A percentile compares a stretch with the other conserved stretches of the same genome.
phyloP scores from a whole-genome alignment of 352 stramenopile genomes.

The Aphanomyces astaci region DNA sequence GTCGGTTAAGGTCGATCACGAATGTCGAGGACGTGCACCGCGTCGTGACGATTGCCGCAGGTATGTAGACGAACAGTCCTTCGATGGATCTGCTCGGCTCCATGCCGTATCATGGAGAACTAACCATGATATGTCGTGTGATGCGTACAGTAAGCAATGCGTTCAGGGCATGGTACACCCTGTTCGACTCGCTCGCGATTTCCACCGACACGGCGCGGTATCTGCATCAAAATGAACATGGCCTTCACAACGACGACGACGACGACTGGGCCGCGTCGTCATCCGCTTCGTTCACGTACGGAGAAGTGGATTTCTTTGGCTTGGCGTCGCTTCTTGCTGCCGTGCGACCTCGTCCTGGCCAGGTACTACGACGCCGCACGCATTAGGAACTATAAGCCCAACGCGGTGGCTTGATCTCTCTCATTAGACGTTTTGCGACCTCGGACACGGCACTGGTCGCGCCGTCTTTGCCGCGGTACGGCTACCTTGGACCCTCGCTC shows the following conservation, averaged over 20 bases:
- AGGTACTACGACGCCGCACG: neutral
- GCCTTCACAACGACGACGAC: neutral
- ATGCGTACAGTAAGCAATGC: conserved; percentile 13
- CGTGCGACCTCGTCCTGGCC: neutral
- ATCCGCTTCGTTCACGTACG: conserved; percentile 17
- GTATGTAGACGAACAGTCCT: too few species aligned
- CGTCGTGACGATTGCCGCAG: conserved; percentile 2
- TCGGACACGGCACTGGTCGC: conserved; percentile 18
- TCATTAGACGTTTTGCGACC: conserved; percentile 11
- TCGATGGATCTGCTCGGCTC: too few species aligned
- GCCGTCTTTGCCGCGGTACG: conserved; percentile 19
- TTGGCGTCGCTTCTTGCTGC: neutral
- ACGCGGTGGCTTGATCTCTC: neutral
- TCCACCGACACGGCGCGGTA: conserved; percentile 4
- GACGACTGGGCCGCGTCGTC: neutral
- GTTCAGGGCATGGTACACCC: conserved; percentile 14
- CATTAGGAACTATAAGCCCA: too few species aligned
- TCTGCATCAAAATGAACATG: neutral
- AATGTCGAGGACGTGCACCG: neutral
- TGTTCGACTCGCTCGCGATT: conserved; percentile 4
- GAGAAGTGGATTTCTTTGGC: conserved; percentile 22
- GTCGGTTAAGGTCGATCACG: neutral
- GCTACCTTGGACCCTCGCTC: neutral
- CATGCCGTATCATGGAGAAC: too few species aligned
- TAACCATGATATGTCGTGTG: neutral